Base-by-base conservation (phyloP, 2,329 filamentous ascomycete species). In the Colletotrichum lupini region DNA sequence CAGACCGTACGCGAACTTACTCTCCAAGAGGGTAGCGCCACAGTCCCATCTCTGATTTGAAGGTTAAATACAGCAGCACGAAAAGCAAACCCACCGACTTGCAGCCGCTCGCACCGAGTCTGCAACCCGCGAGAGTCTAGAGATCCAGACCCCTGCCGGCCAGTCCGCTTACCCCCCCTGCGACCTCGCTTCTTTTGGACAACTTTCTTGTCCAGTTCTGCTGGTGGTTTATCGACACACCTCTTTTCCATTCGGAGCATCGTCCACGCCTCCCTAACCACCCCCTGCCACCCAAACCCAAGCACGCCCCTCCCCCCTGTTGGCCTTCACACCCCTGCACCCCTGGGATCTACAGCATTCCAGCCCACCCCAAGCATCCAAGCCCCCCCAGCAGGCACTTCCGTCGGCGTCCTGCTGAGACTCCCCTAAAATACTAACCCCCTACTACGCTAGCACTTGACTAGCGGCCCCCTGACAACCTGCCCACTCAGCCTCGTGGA, bases 401-500 rank as follows among this genome's bases (percentile, higher is more conserved):
- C 70, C 70, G 67, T 65, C 67, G 70, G 66, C 66, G 67, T 73
- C 67, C 60, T 73, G 67, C 70, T 73, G 70, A 73, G 70, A 73
- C 70, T 68, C 67, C 70, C 67, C 64, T 70, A 73, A 70, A 73
- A 70, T 60, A 55, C 63, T 68, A 70, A 72, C 60, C 70, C 66
- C 24, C 67, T 65, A 73, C 70, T 65, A 73, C 70, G 46, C 67
- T 61, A 73, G 67, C 46, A 65, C 52, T 55, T 63, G 60, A 37
- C 52, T 64, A 59, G 59, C 61, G 53, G 53, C 64, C 62, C 70
- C 68, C 63, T 63, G 68, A 64, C 73, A 73, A 63, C 67, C 67
- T 65, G 59, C 61, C 67, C 72, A 71, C 80, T 84, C 83, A 85
- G 83, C 84, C 84, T 84, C 84, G 82, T 83, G 81, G 77, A 79